These are phyloP conservation scores for Oryza officinalis DNA, from an alignment of 176 grass and related monocot species.

Conservation along the genomic window DNA sequence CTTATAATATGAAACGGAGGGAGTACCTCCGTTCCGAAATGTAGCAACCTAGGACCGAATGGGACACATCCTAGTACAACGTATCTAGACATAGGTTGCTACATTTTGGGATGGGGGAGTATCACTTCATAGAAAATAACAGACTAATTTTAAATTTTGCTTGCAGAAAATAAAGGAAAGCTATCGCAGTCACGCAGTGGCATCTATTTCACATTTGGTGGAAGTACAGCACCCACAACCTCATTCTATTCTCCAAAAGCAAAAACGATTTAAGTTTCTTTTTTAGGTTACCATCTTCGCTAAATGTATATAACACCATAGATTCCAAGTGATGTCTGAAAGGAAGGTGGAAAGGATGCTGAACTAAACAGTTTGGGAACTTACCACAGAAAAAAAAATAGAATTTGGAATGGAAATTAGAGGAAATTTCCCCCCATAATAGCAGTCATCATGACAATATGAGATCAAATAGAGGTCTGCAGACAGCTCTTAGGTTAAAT, in stretches of 20 bases:
- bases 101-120: too few relatives aligned
- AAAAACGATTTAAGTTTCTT: not conserved
- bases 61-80: too few relatives aligned
- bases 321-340: slow-evolving; percentile 5
- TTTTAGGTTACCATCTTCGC: not conserved
- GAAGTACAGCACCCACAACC: not conserved
- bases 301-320: slow-evolving; percentile 4
- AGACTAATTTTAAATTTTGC: not conserved
- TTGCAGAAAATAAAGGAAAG: not conserved
- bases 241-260: slow-evolving; percentile 8
- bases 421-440: not conserved
- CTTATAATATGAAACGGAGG: too few relatives aligned
- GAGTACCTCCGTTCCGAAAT: too few relatives aligned
- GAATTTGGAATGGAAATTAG: not conserved
- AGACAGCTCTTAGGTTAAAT: not conserved
- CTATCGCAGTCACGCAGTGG: not conserved
- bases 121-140: slow-evolving; percentile 13
- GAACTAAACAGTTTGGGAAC: slow-evolving; percentile 20
- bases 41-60: too few relatives aligned
- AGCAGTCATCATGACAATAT: not conserved
- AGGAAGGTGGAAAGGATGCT: not conserved
- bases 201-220: not conserved
- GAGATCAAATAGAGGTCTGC: slow-evolving; percentile 18
- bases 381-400: slow-evolving; percentile 2
- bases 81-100: too few relatives aligned